phyloP scores from a whole-genome alignment of 306 rosid species.

The Quercus agrifolia region DNA sequence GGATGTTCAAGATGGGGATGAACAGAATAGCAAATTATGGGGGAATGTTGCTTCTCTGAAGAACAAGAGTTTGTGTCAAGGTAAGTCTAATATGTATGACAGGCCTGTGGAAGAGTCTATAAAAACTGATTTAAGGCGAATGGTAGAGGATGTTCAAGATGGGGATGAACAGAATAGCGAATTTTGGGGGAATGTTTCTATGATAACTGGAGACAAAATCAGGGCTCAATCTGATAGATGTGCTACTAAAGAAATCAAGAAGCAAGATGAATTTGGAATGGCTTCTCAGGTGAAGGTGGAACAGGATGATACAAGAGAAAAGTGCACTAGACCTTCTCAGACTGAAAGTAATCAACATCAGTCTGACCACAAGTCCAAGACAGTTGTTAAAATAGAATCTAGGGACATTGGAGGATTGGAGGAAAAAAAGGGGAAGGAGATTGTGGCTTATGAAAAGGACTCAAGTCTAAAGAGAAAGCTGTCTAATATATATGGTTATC shows the following conservation, averaged over 20 bases:
- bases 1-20: slow-evolving; percentile 26
- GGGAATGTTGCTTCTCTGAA: slow-evolving; percentile 10
- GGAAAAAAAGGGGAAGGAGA: slow-evolving; percentile 38
- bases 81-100: slow-evolving; percentile 21
- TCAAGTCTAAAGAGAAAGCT: slow-evolving; percentile 20
- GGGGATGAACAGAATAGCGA: background rate
- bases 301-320: slow-evolving; percentile 17
- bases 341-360: slow-evolving; percentile 23
- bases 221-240: slow-evolving; percentile 1
- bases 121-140: background rate
- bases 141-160: no score
- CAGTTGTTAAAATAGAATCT: slow-evolving; percentile 13
- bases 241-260: slow-evolving; percentile 16
- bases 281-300: slow-evolving; percentile 17
- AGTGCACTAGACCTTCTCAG: slow-evolving; percentile 11
- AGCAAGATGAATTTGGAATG: slow-evolving; percentile 12
- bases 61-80: slow-evolving; percentile 21
- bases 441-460: slow-evolving; percentile 30
- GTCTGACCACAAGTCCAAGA: slow-evolving; percentile 29
- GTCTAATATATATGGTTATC: slow-evolving; percentile 8
- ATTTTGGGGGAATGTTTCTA: slow-evolving; percentile 6
- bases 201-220: background rate
- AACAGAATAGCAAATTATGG: background rate
- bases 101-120: slow-evolving; percentile 13
- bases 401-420: slow-evolving; percentile 18